A percentile compares a stretch with the other conserved stretches of the same genome.
Evolutionary conservation across 2,329 filamentous ascomycete species (phyloP).

Genomic region (Dothistroma pini): DNA sequence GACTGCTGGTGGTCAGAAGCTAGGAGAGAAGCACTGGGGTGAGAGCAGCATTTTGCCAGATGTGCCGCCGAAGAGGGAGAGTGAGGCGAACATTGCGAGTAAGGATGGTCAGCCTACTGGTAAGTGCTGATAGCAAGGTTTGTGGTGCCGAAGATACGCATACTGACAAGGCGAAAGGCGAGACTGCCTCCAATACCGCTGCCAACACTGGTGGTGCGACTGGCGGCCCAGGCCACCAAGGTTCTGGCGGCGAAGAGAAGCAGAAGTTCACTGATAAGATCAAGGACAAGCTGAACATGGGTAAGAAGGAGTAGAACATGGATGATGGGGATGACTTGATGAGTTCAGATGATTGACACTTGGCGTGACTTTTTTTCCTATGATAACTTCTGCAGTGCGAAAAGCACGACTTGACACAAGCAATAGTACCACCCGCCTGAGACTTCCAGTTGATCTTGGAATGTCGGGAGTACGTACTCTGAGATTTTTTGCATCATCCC

Average conservation of each 20-base stretch:
- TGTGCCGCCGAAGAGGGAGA: conserved; percentile 17
- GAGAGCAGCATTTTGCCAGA: conserved; percentile 35
- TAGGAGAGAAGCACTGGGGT: conserved; percentile 35
- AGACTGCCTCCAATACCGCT: conserved; percentile 29
- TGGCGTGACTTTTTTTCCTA: neutral
- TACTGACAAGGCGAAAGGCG: conserved; percentile 14
- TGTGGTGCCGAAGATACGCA: neutral
- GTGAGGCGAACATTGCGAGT: conserved; percentile 20
- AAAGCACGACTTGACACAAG: conserved; percentile 1
- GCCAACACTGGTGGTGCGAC: conserved; percentile 27
- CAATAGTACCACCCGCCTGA: too few species aligned
- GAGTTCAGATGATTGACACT: neutral
- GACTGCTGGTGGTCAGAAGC: conserved; percentile 31
- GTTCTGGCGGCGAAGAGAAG: conserved; percentile 20
- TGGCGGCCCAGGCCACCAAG: conserved; percentile 6
- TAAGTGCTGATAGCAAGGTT: conserved; percentile 19
- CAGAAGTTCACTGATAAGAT: conserved; percentile 27
- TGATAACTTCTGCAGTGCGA: conserved; percentile 7
- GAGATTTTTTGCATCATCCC: too few species aligned
- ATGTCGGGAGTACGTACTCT: too few species aligned
- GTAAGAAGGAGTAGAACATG: conserved; percentile 15
- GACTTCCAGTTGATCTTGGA: too few species aligned
- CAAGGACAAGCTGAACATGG: conserved; percentile 28
- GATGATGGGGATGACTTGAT: neutral
- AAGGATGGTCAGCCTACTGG: conserved; percentile 27